Evolutionary conservation across 2,329 filamentous ascomycete species (phyloP).

Genomic region (Alternaria viburni): DNA sequence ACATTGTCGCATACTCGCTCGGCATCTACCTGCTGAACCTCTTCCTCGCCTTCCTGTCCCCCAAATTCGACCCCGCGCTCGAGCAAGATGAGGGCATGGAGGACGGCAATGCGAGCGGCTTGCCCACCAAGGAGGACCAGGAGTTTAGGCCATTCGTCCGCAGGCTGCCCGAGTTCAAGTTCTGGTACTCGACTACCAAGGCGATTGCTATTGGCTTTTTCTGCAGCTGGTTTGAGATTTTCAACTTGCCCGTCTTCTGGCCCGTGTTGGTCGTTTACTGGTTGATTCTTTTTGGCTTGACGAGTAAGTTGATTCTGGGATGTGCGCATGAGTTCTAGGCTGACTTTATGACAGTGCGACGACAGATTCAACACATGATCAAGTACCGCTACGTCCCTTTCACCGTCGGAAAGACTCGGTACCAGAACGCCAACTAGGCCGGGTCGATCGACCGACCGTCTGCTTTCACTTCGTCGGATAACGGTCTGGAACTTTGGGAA

Average conservation of each 20-base stretch:
- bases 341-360: slow-evolving; percentile 71
- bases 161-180: slow-evolving; percentile 97
- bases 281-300: slow-evolving; percentile 94
- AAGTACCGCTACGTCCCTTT: slow-evolving; percentile 99
- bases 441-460: background rate
- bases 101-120: slow-evolving; percentile 76
- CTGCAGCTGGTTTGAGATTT: slow-evolving; percentile 92
- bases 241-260: slow-evolving; percentile 99
- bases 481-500: slow-evolving; percentile 1
- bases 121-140: slow-evolving; percentile 95
- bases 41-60: slow-evolving; percentile 97
- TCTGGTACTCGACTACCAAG: slow-evolving; percentile 95
- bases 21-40: slow-evolving; percentile 99
- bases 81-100: slow-evolving; percentile 97
- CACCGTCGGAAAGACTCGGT: slow-evolving; percentile 76
- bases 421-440: slow-evolving; percentile 38
- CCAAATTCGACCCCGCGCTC: slow-evolving; percentile 97
- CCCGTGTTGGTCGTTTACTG: slow-evolving; percentile 98
- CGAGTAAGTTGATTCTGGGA: slow-evolving; percentile 69
- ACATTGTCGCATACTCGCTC: slow-evolving; percentile 97
- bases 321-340: background rate
- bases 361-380: slow-evolving; percentile 99
- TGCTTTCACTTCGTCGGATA: slow-evolving; percentile 5
- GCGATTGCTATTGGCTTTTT: slow-evolving; percentile 82
- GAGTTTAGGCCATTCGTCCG: slow-evolving; percentile 98